A percentile compares a stretch with the other conserved stretches of the same genome.
phyloP scores from a whole-genome alignment of 169 alveolate genomes.

The Miamiensis avidus region DNA sequence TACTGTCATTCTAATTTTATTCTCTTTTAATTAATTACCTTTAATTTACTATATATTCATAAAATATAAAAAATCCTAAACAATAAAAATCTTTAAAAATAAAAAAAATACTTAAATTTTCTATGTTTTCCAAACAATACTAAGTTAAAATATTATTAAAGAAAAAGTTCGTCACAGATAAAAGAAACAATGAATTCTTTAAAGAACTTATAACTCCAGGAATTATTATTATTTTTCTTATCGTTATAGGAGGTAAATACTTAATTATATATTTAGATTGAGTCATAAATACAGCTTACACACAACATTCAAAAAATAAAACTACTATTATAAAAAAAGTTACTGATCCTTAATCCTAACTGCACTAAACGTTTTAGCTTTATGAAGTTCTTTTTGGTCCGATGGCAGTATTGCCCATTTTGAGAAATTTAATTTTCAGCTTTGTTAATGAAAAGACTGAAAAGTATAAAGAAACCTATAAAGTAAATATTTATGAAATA shows the following conservation, averaged over 20 bases:
- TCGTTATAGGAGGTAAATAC: not conserved
- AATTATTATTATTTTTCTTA: no score
- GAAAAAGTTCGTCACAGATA: not conserved
- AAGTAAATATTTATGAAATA: not conserved
- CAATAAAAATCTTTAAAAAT: no score
- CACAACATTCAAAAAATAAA: no score
- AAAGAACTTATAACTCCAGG: not conserved
- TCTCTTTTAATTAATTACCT: no score
- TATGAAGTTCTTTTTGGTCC: not conserved
- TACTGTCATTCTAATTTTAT: no score
- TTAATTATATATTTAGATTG: no score
- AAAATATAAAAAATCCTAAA: no score
- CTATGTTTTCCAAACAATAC: no score
- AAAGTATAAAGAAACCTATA: slow-evolving; percentile 24
- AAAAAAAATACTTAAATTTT: no score
- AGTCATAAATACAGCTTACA: no score
- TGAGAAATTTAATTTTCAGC: slow-evolving; percentile 1
- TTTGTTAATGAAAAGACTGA: slow-evolving; percentile 22
- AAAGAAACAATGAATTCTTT: not conserved
- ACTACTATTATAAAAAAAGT: not conserved
- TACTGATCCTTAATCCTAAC: not conserved
- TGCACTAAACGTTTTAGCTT: not conserved
- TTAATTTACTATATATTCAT: no score
- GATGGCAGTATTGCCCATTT: not conserved
- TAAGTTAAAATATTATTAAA: no score